Base-by-base conservation (phyloP, 2,329 filamentous ascomycete genomes). In the Metarhizium sp. region DNA sequence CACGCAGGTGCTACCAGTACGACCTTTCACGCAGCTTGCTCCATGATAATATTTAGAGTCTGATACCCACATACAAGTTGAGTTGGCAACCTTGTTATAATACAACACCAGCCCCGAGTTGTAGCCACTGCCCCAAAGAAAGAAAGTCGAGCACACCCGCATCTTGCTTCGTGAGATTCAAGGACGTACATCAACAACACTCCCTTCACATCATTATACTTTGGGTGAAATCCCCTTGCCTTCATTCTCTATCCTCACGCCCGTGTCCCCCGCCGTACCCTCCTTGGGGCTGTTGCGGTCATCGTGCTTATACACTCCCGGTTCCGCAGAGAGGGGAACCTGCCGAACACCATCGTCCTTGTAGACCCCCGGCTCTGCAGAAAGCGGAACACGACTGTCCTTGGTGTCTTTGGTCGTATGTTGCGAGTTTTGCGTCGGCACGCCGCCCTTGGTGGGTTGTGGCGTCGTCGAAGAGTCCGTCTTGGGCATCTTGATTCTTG, bases 311-410 rank as follows among this genome's bases (percentile, higher is more conserved):
- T 57, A 57, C 3, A 52, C 55, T 3, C 55, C 55, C 8, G 34
- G 46, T 14, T 57, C 55, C 0, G 55, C 55, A 4, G 55, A 57
- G n/a, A 57, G 43, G 20, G 55, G 52, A n/a, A 55, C 55, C 6
- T 40, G 16, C 2, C 52, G 53, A n/a, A 18, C 11, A 7, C 49
- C 49, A 25, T 52, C 43, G 4, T 30, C n/a, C 25, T 54, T 43
- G 13, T 54, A 51, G 6, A 40, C 43, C 11, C 52, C 55, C n/a
- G 55, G 54, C 13, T 55, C 50, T 3, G 54, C 54, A 3, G 54
- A 52, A 6, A 52, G 36, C 16, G 54, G 50, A 1, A 45, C 54
- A n/a, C 45, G 34, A 30, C 20, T 29, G 8, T 48, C 50, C 6
- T 18, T 13, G 2, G 34, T 49, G 18, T 48, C 45, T 3, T 16